Evolutionary conservation across 441 rosid species (phyloP).

Genomic region (Pelargonium cotyledonis): DNA sequence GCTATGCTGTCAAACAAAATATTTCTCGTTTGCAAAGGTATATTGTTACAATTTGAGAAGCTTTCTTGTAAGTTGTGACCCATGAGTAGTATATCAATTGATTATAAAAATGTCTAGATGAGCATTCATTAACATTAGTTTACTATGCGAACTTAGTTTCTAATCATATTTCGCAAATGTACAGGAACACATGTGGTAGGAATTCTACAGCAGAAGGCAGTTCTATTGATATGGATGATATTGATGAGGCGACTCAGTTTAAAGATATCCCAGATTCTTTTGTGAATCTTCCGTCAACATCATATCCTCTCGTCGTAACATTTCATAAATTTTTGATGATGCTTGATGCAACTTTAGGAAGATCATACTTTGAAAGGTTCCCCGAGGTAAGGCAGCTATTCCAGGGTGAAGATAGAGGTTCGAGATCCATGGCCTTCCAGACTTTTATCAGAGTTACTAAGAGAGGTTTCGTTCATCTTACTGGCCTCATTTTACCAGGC

Average conservation of each 20-base stretch:
- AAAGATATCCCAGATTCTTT: slow-evolving; percentile 20
- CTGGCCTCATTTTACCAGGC: slow-evolving; percentile 18
- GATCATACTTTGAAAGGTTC: slow-evolving; percentile 19
- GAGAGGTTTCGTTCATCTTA: slow-evolving; percentile 14
- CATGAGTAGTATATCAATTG: background rate
- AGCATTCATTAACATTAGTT: too few species aligned
- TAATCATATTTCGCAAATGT: background rate
- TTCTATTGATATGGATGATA: slow-evolving; percentile 8
- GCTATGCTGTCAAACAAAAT: slow-evolving; percentile 19
- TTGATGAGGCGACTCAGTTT: slow-evolving; percentile 12
- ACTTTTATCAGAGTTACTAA: slow-evolving; percentile 8
- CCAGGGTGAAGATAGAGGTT: background rate
- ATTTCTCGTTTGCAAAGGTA: slow-evolving; percentile 20
- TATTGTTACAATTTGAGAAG: background rate
- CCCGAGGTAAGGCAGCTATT: slow-evolving; percentile 8
- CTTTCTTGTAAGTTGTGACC: too few species aligned
- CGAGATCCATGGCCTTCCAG: slow-evolving; percentile 17
- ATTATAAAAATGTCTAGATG: too few species aligned
- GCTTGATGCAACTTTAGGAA: slow-evolving; percentile 22
- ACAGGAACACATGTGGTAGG: slow-evolving; percentile 16
- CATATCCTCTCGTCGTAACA: slow-evolving; percentile 19
- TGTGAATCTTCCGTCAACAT: background rate
- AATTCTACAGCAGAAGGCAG: slow-evolving; percentile 4
- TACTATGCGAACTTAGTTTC: background rate
- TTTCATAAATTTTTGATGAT: slow-evolving; percentile 21